Evolutionary conservation across 108 stramenopile species (phyloP).

Genomic region (Licmophora abbreviata): DNA sequence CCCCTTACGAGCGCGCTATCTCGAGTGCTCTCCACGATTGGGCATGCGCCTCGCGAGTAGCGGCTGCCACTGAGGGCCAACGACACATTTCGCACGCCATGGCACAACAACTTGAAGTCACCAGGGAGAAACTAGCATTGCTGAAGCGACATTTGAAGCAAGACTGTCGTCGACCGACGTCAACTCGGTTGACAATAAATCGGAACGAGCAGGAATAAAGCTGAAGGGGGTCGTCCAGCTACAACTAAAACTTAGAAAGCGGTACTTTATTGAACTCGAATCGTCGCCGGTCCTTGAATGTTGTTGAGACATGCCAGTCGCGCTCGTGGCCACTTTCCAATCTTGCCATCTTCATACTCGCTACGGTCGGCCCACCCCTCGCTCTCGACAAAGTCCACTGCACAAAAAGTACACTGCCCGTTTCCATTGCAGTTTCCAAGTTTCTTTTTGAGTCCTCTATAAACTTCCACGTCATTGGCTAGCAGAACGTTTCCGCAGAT

Average conservation of each 20-base stretch:
- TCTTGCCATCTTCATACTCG: constrained; percentile 57
- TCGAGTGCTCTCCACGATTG: constrained; percentile 14
- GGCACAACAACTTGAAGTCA: constrained; percentile 13
- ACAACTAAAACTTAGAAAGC: constrained; percentile 2
- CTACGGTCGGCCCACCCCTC: constrained; percentile 61
- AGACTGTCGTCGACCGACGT: background rate
- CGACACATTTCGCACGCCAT: constrained; percentile 8
- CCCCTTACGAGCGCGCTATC: background rate
- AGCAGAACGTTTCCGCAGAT: constrained; percentile 53
- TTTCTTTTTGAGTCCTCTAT: constrained; percentile 69
- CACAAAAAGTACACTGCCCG: constrained; percentile 75
- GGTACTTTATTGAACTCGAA: constrained; percentile 9
- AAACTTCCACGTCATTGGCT: constrained; percentile 64
- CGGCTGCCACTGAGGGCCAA: constrained; percentile 1
- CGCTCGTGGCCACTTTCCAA: constrained; percentile 36
- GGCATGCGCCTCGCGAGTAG: background rate
- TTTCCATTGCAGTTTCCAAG: constrained; percentile 73
- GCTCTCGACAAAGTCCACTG: constrained; percentile 45
- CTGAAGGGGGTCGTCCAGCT: background rate
- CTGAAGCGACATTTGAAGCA: constrained; percentile 14
- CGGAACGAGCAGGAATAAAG: background rate
- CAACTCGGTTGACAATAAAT: background rate
- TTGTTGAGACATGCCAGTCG: constrained; percentile 73
- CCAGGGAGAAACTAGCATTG: constrained; percentile 13
- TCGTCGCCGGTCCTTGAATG: constrained; percentile 74